Conservation (phyloP, 257 asterid species). For the Anisodus tanguticus region DNA sequence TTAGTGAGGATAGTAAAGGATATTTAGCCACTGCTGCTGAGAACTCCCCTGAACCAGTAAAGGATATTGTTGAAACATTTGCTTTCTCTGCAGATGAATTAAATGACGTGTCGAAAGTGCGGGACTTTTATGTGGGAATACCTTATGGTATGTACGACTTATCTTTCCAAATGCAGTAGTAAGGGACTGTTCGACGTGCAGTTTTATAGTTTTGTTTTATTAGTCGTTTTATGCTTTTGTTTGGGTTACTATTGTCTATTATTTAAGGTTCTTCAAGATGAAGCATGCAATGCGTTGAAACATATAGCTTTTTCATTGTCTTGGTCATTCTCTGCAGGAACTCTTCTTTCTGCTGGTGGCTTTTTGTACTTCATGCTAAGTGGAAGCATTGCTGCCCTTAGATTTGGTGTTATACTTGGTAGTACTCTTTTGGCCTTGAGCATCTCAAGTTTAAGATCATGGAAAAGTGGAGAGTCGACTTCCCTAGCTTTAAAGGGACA, state of each 20-base stretch:
- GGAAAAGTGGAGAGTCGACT: slow-evolving; percentile 71
- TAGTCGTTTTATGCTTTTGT: background rate
- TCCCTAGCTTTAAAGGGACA: slow-evolving; percentile 75
- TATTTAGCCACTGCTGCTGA: slow-evolving; percentile 69
- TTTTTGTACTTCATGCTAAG: slow-evolving; percentile 80
- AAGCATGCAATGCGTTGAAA: slow-evolving; percentile 20
- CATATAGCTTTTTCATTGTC: slow-evolving; percentile 30
- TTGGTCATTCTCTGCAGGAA: slow-evolving; percentile 55
- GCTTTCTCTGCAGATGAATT: slow-evolving; percentile 64
- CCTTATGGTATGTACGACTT: slow-evolving; percentile 73
- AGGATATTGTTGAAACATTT: slow-evolving; percentile 83
- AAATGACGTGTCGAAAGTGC: slow-evolving; percentile 64
- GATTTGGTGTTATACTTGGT: slow-evolving; percentile 88
- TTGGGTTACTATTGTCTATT: background rate
- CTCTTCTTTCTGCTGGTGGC: slow-evolving; percentile 73
- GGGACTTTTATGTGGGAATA: slow-evolving; percentile 84
- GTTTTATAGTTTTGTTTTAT: background rate
- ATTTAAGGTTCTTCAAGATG: background rate
- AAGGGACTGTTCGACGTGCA: background rate
- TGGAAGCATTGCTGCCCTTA: slow-evolving; percentile 75
- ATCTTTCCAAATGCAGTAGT: background rate
- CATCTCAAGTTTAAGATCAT: slow-evolving; percentile 76
- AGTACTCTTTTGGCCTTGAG: slow-evolving; percentile 82
- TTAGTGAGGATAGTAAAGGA: slow-evolving; percentile 72
- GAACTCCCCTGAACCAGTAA: slow-evolving; percentile 76